phyloP scores from a whole-genome alignment of 2,329 filamentous ascomycete species.

The Colletotrichum sp. region DNA sequence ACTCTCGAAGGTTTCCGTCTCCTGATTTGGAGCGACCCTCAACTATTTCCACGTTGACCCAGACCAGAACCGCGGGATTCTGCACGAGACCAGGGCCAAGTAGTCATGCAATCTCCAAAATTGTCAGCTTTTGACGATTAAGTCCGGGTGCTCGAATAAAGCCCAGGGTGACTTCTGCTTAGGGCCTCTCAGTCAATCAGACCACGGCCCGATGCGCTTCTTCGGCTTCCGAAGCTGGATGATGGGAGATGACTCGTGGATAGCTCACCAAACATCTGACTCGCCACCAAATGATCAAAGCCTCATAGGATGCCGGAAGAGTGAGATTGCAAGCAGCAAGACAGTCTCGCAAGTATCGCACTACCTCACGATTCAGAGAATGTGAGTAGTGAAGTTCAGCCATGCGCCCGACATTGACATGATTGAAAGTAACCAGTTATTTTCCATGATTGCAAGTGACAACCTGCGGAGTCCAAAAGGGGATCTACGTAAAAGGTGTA shows the following conservation, averaged over 20 bases:
- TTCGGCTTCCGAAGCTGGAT: neutral
- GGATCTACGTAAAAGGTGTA: rapidly evolving
- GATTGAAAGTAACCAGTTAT: rapidly evolving
- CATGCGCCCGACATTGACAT: neutral
- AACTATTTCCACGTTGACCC: neutral
- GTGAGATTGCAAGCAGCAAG: neutral
- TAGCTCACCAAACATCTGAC: neutral
- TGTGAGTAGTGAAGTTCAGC: neutral
- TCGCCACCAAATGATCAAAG: neutral
- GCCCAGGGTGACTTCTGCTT: neutral
- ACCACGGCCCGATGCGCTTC: neutral
- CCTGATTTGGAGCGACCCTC: neutral
- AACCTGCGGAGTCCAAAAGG: too few species aligned
- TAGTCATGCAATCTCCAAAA: neutral
- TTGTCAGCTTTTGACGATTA: neutral
- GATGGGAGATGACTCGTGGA: neutral
- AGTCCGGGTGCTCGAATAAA: neutral
- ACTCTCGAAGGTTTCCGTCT: neutral
- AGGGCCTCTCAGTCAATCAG: neutral
- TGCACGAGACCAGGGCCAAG: neutral
- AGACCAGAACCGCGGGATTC: neutral
- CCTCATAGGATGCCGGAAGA: neutral
- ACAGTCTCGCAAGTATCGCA: neutral
- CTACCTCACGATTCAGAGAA: rapidly evolving
- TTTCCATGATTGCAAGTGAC: rapidly evolving